Conservation (phyloP, 2,329 filamentous ascomycete genomes). For the Pyrenophora graminea region DNA sequence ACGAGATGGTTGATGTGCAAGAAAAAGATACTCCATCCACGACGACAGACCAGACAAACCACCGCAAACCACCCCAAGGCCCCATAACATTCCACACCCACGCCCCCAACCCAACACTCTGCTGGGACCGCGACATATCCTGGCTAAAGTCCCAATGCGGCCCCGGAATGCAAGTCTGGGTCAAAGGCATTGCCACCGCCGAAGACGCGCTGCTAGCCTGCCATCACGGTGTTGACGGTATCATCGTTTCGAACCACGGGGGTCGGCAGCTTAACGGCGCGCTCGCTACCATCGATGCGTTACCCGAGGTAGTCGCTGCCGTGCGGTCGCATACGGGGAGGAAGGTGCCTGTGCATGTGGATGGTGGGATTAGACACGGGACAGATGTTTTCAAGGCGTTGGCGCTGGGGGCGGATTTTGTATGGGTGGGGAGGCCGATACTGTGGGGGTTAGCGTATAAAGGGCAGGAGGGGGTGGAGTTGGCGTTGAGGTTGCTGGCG, state of each 20-base stretch:
- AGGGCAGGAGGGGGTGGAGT: conserved; percentile 27
- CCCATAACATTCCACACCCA: conserved; percentile 27
- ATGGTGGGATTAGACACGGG: conserved; percentile 83
- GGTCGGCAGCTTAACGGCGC: conserved; percentile 56
- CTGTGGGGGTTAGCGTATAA: conserved; percentile 68
- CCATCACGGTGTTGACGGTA: conserved; percentile 50
- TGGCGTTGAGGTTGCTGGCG: conserved; percentile 22
- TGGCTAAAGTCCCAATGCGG: conserved; percentile 27
- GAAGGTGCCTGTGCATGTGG: conserved; percentile 73
- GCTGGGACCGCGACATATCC: conserved; percentile 30
- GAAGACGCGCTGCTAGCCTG: conserved; percentile 51
- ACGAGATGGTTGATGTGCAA: not conserved
- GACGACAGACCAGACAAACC: conserved; percentile 1
- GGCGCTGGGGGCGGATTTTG: conserved; percentile 85
- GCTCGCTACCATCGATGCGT: conserved; percentile 42
- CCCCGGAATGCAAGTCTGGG: conserved; percentile 44
- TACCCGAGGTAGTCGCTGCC: conserved; percentile 60
- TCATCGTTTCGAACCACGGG: conserved; percentile 58
- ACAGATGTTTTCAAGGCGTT: conserved; percentile 95
- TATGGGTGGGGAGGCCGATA: conserved; percentile 62
- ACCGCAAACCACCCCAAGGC: conserved; percentile 16
- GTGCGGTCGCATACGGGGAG: conserved; percentile 50
- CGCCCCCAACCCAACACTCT: conserved; percentile 27
- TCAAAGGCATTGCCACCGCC: conserved; percentile 50
- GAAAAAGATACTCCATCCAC: not conserved